Evolutionary conservation across 169 alveolate genomes (phyloP), one percentile per base, ranked within the genome.

Genomic region (Plasmodium vivax): DNA sequence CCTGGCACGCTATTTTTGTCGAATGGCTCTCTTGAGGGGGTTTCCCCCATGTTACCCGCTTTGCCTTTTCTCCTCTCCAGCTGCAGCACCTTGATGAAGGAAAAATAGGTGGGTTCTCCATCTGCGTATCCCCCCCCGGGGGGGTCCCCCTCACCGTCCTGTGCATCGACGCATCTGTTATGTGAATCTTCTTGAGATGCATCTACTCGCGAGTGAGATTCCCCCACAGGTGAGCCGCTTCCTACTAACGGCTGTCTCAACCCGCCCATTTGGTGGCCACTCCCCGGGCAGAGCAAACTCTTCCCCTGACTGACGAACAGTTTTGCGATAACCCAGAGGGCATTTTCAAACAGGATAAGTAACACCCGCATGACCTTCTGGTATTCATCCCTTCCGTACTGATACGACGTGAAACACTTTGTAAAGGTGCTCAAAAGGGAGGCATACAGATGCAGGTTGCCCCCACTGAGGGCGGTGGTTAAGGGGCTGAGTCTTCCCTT

Each of bases 401-500:
- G 41, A 90, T 80, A 90, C 4, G 82, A 68, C 16, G 34, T 51
- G 74, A 90, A 90, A 12, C 72, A 80, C 80, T 90, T 90, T 19
- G 91, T 62, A 90, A 90, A 80, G 6, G 47, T 45, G 14, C 73
- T 90, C 51, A 90, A 54, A 90, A 90, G 74, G 16, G 90, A 68
- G 10, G 91, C 34, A 51, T 43, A 90, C 36, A 32, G 14, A 23
- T 90, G 94, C 7, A 90, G 45, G 72, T 87, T 83, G 27, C 45
- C n/a, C 4, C n/a, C 43, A 68, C 38, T 68, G 38, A 68, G 32
- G 77, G 77, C 0, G 5, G 77, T 27, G 14, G 32, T 68, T 8
- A 30, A 27, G n/a, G 32, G 38, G n/a, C 14, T 1, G 38, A 68
- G 77, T 68, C 45, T 27, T 47, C 62, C 36, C 19, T 2, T 30